Percentiles rank a stretch among this genome's conserved stretches.
Evolutionary conservation across 2,329 filamentous ascomycete genomes (phyloP).

Genomic region (Raffaelea ambrosiae): DNA sequence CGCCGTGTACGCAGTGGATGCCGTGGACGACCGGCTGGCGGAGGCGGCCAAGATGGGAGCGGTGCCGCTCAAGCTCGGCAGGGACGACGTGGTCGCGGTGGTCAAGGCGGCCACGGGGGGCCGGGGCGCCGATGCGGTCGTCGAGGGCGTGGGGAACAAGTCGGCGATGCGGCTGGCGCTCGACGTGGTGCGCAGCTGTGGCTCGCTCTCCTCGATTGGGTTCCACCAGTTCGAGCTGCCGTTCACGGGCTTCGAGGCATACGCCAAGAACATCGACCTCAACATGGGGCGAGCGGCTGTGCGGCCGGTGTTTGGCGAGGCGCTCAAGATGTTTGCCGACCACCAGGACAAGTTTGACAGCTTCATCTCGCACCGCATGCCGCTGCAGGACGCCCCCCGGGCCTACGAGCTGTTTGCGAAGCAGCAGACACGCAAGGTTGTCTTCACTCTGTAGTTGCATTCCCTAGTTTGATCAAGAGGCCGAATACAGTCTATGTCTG

Average conservation of each 20-base stretch:
- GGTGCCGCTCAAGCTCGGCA: slow-evolving; percentile 2
- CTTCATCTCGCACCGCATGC: too few relatives aligned
- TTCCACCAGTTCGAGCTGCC: slow-evolving; percentile 10
- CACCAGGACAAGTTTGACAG: too few relatives aligned
- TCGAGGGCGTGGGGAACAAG: slow-evolving; percentile 9
- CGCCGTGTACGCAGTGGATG: slow-evolving; percentile 4
- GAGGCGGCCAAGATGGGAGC: slow-evolving; percentile 6
- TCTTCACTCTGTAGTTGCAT: too few relatives aligned
- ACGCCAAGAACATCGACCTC: slow-evolving; percentile 5
- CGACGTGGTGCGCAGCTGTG: slow-evolving; percentile 7
- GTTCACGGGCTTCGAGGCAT: slow-evolving; percentile 1
- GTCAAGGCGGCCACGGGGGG: slow-evolving; percentile 4
- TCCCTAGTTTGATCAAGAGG: too few relatives aligned
- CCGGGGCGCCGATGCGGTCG: slow-evolving; percentile 4
- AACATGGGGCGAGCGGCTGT: too few relatives aligned
- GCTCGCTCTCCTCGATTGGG: slow-evolving; percentile 8
- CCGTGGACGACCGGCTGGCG: slow-evolving; percentile 4
- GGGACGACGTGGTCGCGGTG: slow-evolving; percentile 4
- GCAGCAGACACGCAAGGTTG: too few relatives aligned
- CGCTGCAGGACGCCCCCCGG: too few relatives aligned
- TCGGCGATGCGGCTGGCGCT: slow-evolving; percentile 7
- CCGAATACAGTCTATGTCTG: too few relatives aligned
- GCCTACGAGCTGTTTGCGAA: too few relatives aligned
- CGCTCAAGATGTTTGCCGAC: too few relatives aligned
- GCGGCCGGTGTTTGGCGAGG: too few relatives aligned